phyloP scores from a whole-genome alignment of 805 yeast genomes.

The Candida chauliodis region DNA sequence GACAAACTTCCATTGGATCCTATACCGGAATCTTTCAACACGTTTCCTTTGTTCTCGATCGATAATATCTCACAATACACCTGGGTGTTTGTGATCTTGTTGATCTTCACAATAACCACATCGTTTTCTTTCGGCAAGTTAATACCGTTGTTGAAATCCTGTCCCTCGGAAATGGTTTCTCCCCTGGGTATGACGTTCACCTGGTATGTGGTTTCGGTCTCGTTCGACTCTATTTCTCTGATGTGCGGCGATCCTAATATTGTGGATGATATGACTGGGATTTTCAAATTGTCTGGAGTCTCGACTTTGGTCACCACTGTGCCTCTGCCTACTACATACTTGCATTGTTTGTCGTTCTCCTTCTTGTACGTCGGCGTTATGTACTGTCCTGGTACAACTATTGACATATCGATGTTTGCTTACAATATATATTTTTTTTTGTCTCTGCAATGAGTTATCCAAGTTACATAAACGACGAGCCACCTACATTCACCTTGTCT shows the following conservation, averaged over 20 bases:
- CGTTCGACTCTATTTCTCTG: constrained; percentile 18
- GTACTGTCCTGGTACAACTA: constrained; percentile 78
- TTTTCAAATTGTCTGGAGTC: constrained; percentile 25
- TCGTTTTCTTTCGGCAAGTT: constrained; percentile 82
- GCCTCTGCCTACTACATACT: constrained; percentile 64
- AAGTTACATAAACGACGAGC: constrained; percentile 39
- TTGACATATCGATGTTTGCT: constrained; percentile 1
- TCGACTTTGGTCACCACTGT: constrained; percentile 48
- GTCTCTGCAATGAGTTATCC: constrained; percentile 31
- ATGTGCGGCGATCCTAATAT: constrained; percentile 55
- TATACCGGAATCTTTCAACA: constrained; percentile 59
- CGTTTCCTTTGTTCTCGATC: constrained; percentile 57
- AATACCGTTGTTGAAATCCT: constrained; percentile 18
- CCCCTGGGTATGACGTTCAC: constrained; percentile 28
- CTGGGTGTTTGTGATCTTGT: constrained; percentile 62
- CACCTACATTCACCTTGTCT: constrained; percentile 43
- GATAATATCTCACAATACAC: constrained; percentile 72
- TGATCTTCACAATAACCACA: constrained; percentile 71
- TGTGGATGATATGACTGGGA: constrained; percentile 53
- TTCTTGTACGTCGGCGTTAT: constrained; percentile 54
- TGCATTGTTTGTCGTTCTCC: constrained; percentile 26
- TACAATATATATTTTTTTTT: constrained; percentile 5
- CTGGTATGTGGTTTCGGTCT: constrained; percentile 18
- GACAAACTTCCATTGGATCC: constrained; percentile 52
- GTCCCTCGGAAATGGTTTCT: neutral